These are phyloP conservation scores for Phialemoniopsis sp. DNA, from an alignment of 2,329 filamentous ascomycete species.

Conservation along the genomic window DNA sequence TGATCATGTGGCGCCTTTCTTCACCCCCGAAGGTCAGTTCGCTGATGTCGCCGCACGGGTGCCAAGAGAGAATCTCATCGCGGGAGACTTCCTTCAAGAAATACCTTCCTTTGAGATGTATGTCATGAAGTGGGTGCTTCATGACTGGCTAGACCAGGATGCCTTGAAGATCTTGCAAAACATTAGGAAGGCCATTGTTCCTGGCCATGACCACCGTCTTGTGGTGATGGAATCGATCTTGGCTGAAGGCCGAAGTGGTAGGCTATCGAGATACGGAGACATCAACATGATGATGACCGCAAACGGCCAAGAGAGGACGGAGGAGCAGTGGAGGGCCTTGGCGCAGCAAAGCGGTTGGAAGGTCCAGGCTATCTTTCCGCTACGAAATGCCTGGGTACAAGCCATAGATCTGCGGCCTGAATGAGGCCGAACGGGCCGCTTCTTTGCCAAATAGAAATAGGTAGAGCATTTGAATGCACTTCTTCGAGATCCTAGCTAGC, in stretches of 20 bases:
- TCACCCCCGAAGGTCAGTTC: constrained; percentile 21
- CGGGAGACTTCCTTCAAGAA: constrained; percentile 29
- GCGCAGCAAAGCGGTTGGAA: constrained; percentile 22
- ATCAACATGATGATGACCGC: constrained; percentile 33
- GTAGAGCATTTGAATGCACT: too few species aligned
- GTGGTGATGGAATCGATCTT: constrained; percentile 32
- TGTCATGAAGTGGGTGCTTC: constrained; percentile 34
- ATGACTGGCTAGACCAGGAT: constrained; percentile 32
- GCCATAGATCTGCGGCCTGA: constrained; percentile 20
- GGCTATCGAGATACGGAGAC: constrained; percentile 31
- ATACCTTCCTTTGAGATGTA: constrained; percentile 24
- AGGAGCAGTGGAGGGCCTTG: constrained; percentile 21
- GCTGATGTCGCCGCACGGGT: constrained; percentile 25
- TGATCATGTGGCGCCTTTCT: constrained; percentile 18
- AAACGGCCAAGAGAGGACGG: constrained; percentile 24
- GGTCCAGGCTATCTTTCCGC: constrained; percentile 10
- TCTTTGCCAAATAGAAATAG: too few species aligned
- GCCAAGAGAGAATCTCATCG: constrained; percentile 16
- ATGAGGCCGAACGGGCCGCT: too few species aligned
- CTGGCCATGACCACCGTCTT: constrained; percentile 18
- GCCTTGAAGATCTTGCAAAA: constrained; percentile 18
- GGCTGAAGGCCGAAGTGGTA: constrained; percentile 16
- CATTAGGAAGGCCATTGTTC: constrained; percentile 22
- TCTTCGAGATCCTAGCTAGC: too few species aligned
- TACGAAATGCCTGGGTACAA: constrained; percentile 15